These are phyloP conservation scores for Nicotiana benthamiana DNA, from an alignment of 257 asterid genomes.

Conservation along the genomic window DNA sequence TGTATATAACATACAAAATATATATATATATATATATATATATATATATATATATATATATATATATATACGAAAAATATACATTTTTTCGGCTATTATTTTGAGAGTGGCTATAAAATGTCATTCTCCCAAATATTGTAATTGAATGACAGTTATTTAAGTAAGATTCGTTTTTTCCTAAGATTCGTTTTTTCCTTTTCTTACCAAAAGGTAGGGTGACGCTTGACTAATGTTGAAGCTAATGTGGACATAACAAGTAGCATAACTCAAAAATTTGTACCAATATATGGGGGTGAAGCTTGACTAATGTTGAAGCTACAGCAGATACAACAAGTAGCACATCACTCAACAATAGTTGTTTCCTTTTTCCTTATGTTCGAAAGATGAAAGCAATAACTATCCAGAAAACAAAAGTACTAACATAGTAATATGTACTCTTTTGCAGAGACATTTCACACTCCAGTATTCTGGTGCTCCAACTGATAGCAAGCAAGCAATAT, in stretches of 20 bases:
- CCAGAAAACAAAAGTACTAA: background rate
- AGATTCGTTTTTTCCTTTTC: background rate
- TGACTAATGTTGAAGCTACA: background rate
- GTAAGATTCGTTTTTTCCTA: background rate
- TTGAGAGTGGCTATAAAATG: no score
- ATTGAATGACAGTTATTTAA: background rate
- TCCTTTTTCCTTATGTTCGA: background rate
- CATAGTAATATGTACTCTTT: background rate
- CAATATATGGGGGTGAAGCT: background rate
- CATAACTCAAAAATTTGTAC: background rate
- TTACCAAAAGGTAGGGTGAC: background rate
- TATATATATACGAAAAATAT: no score
- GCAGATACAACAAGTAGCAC: background rate
- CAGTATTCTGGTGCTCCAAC: background rate
- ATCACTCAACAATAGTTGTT: background rate
- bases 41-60: no score
- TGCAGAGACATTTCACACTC: background rate
- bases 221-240: background rate
- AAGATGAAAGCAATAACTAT: background rate
- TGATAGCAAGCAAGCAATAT: background rate
- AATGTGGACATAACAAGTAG: background rate
- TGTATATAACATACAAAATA: no score
- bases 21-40: no score
- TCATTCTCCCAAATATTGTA: background rate
- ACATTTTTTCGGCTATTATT: no score